phyloP scores from a whole-genome alignment of 176 grass and related monocot species.

The Rhynchospora breviuscula region DNA sequence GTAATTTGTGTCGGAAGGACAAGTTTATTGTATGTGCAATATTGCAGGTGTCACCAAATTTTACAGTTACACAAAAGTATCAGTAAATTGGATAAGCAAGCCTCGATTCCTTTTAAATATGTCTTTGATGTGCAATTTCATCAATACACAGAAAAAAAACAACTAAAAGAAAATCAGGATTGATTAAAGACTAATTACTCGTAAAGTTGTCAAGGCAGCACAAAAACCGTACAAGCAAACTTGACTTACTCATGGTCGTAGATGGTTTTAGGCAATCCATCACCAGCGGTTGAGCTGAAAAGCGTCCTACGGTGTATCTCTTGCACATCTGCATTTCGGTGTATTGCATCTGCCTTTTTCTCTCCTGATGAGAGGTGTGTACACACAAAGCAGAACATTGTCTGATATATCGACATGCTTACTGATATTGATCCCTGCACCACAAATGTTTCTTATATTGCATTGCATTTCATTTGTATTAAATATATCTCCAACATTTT shows the following conservation, averaged over 20 bases:
- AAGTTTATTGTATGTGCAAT: neutral
- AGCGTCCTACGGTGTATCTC: slow-evolving; percentile 77
- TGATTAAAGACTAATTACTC: neutral
- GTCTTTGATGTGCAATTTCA: neutral
- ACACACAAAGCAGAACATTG: slow-evolving; percentile 91
- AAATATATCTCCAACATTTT: neutral
- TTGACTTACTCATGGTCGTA: slow-evolving; percentile 69
- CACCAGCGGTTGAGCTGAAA: slow-evolving; percentile 29
- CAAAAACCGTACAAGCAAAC: neutral
- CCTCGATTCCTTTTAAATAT: neutral
- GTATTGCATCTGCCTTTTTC: slow-evolving; percentile 53
- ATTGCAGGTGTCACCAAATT: neutral
- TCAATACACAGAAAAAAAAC: neutral
- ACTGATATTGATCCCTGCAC: slow-evolving; percentile 80
- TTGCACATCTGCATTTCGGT: slow-evolving; percentile 71
- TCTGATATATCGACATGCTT: slow-evolving; percentile 96
- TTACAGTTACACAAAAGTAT: neutral
- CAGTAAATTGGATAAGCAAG: neutral
- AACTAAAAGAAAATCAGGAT: neutral
- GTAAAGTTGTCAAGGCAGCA: neutral
- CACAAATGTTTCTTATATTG: neutral
- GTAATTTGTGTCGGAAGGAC: neutral
- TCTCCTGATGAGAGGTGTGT: slow-evolving; percentile 71
- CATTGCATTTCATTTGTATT: slow-evolving; percentile 1
- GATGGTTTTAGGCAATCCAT: slow-evolving; percentile 45